These are phyloP conservation scores for Dactylonectria macrodidyma DNA, from an alignment of 2,329 filamentous ascomycete species.

Conservation along the genomic window DNA sequence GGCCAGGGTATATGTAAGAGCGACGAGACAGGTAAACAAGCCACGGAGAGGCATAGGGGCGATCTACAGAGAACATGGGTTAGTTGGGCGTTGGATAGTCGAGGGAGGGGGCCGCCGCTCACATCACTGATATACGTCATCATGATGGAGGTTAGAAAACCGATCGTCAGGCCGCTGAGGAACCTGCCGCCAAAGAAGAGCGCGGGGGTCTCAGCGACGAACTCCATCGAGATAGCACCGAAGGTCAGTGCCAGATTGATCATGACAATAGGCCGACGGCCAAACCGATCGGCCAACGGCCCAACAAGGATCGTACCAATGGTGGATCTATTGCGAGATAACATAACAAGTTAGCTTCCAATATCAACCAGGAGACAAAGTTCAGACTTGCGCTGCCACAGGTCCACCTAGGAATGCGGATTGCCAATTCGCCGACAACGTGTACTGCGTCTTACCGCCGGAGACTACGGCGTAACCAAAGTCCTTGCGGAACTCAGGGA, in stretches of 20 bases:
- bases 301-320: no score
- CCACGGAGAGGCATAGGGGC: conserved; percentile 32
- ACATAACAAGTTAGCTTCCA: not conserved
- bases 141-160: conserved; percentile 28
- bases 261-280: conserved; percentile 27
- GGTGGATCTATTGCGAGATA: no score
- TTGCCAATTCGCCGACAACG: conserved; percentile 17
- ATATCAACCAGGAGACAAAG: not conserved
- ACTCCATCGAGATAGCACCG: conserved; percentile 25
- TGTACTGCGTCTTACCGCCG: not conserved
- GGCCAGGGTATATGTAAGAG: conserved; percentile 29
- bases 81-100: no score
- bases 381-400: conserved; percentile 1
- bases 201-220: conserved; percentile 25
- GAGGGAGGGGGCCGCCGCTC: not conserved
- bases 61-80: not conserved
- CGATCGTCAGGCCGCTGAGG: conserved; percentile 32
- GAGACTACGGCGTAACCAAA: not conserved
- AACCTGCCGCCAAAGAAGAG: conserved; percentile 32
- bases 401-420: conserved; percentile 24
- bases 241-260: conserved; percentile 17
- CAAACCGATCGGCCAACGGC: conserved; percentile 28
- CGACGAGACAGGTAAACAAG: conserved; percentile 31
- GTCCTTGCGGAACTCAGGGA: conserved; percentile 23
- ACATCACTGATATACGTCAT: conserved; percentile 35